These are phyloP conservation scores for Amanita thiersii DNA, from an alignment of 768 basidiomycete genomes.

Conservation along the genomic window DNA sequence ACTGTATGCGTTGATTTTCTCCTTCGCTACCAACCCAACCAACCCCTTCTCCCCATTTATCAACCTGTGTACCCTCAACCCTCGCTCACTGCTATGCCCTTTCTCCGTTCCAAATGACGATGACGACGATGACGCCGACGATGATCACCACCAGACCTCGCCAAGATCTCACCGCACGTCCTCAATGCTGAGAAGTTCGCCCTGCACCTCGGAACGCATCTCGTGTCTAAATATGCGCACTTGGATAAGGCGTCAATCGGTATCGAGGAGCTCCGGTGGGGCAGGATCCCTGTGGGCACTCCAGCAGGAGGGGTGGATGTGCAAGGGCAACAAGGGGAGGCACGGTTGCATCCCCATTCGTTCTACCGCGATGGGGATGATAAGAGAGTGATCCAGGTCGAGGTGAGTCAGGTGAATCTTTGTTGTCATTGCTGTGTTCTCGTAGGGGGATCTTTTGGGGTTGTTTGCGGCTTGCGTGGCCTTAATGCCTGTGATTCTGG, in stretches of 20 bases:
- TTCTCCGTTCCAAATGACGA: background rate
- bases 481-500: no score
- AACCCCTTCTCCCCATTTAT: no score
- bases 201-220: slow-evolving; percentile 75
- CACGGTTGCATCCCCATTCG: slow-evolving; percentile 62
- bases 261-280: slow-evolving; percentile 79
- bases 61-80: no score
- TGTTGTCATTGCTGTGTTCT: background rate
- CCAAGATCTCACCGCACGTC: slow-evolving; percentile 85
- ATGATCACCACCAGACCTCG: slow-evolving; percentile 43
- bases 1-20: slow-evolving; percentile 30
- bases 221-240: slow-evolving; percentile 76
- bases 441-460: background rate
- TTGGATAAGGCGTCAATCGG: slow-evolving; percentile 63
- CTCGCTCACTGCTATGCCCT: background rate
- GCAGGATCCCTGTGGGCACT: slow-evolving; percentile 61
- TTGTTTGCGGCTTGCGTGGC: no score
- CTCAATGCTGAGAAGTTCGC: slow-evolving; percentile 82
- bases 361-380: slow-evolving; percentile 91
- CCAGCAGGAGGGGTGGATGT: no score
- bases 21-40: background rate
- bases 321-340: slow-evolving; percentile 27
- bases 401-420: slow-evolving; percentile 26
- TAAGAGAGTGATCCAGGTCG: slow-evolving; percentile 59
- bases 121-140: background rate